Conservation (phyloP, 768 basidiomycete genomes). For the Boletellus ananiceps region DNA sequence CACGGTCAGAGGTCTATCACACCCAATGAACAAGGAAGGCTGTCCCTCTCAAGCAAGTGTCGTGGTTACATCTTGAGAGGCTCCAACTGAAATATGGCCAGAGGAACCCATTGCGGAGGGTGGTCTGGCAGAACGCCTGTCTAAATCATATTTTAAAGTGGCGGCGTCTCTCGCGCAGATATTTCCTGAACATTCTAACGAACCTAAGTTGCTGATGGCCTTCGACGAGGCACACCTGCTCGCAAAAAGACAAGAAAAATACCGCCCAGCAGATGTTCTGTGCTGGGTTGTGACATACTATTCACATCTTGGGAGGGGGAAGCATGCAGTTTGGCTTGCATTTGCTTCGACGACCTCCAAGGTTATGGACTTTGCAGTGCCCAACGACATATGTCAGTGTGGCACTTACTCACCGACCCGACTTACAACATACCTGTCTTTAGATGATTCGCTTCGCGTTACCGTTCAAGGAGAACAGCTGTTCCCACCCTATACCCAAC, state of each 20-base stretch:
- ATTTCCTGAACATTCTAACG: neutral
- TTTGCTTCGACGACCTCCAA: constrained; percentile 16
- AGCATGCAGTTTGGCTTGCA: constrained; percentile 12
- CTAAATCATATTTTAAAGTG: neutral
- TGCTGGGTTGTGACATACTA: constrained; percentile 4
- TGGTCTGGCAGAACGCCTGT: too few species aligned
- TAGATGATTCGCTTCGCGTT: constrained; percentile 6
- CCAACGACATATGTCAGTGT: constrained; percentile 1
- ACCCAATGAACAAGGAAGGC: neutral
- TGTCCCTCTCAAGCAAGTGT: neutral
- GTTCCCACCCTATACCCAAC: constrained; percentile 7
- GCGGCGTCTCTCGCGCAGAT: neutral
- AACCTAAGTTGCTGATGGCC: constrained; percentile 13
- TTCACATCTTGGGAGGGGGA: neutral
- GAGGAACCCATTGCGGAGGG: too few species aligned
- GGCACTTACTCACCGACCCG: neutral
- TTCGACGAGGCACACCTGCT: constrained; percentile 13
- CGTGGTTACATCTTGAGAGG: too few species aligned
- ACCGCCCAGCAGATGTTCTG: constrained; percentile 6
- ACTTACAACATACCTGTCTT: too few species aligned
- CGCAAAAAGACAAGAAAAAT: neutral
- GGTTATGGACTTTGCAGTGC: constrained; percentile 4
- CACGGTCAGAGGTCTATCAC: neutral
- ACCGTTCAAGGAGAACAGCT: neutral
- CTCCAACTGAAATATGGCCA: too few species aligned